A percentile compares a stretch with the other conserved stretches of the same genome.
These are phyloP conservation scores for Aquilaria malaccensis DNA, from an alignment of 345 rosid species.

Conservation along the genomic window DNA sequence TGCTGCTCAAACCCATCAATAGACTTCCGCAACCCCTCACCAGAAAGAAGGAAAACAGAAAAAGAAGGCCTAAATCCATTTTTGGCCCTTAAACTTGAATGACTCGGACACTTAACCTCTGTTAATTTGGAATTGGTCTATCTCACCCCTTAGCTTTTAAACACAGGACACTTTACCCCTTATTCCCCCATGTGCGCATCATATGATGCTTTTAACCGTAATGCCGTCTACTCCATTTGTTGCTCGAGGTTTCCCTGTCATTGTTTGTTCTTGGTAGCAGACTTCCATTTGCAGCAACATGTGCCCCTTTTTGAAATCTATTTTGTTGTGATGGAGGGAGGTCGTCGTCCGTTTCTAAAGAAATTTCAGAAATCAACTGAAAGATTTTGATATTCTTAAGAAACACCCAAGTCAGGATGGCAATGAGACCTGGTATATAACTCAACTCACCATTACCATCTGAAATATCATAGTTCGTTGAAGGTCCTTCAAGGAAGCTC, in stretches of 20 bases:
- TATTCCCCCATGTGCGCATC: too few relatives aligned
- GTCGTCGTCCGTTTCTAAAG: slow-evolving; percentile 95
- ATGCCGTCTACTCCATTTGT: too few relatives aligned
- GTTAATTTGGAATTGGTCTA: too few relatives aligned
- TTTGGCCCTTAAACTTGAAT: too few relatives aligned
- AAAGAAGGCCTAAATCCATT: too few relatives aligned
- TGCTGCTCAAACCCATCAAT: too few relatives aligned
- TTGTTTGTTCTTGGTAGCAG: slow-evolving; percentile 67
- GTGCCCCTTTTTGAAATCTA: slow-evolving; percentile 76
- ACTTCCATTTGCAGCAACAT: slow-evolving; percentile 67
- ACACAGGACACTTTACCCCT: too few relatives aligned
- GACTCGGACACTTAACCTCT: too few relatives aligned
- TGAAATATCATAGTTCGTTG: slow-evolving; percentile 54
- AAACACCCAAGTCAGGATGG: background rate
- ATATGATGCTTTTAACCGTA: too few relatives aligned
- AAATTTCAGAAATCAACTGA: slow-evolving; percentile 7
- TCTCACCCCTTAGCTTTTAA: too few relatives aligned
- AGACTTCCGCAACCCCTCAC: too few relatives aligned
- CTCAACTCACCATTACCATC: slow-evolving; percentile 60
- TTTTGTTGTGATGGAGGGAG: slow-evolving; percentile 91
- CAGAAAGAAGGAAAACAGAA: too few relatives aligned
- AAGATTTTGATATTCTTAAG: background rate
- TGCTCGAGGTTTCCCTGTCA: slow-evolving; percentile 59
- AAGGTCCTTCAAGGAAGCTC: slow-evolving; percentile 7
- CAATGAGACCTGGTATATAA: background rate